Conservation (phyloP, 2,329 filamentous ascomycete genomes). For the Sarocladium strictum region DNA sequence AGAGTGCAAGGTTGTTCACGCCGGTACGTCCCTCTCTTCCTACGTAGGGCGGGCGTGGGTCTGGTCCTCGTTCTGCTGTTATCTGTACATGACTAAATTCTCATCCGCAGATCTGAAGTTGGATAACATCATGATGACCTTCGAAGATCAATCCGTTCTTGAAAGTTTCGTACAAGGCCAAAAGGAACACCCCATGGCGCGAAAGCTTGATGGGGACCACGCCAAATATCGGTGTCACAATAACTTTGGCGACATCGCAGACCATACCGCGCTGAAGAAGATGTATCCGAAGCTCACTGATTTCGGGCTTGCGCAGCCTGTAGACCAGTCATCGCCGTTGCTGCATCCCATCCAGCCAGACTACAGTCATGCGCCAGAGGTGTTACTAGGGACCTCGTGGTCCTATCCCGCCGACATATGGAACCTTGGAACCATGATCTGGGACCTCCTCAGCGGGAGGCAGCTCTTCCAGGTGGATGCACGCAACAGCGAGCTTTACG, state of each 20-base stretch:
- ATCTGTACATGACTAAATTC: background rate
- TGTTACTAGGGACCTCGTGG: slow-evolving; percentile 18
- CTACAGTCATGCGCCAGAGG: slow-evolving; percentile 3
- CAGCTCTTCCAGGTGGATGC: slow-evolving; percentile 17
- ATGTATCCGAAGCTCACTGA: background rate
- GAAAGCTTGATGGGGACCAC: slow-evolving; percentile 10
- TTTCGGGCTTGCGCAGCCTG: background rate
- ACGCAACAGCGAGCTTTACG: slow-evolving; percentile 12
- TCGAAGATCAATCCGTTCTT: slow-evolving; percentile 8
- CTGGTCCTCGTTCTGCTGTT: background rate
- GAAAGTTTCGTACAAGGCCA: slow-evolving; percentile 11
- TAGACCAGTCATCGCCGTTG: background rate
- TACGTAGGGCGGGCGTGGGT: background rate
- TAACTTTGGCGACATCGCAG: slow-evolving; percentile 14
- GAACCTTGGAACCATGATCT: slow-evolving; percentile 19
- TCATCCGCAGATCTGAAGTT: slow-evolving; percentile 30
- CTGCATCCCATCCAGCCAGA: background rate
- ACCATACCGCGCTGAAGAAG: slow-evolving; percentile 10
- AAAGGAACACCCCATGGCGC: slow-evolving; percentile 10
- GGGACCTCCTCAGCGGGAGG: slow-evolving; percentile 18
- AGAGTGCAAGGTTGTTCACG: slow-evolving; percentile 36
- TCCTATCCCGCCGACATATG: slow-evolving; percentile 19
- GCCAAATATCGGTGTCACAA: slow-evolving; percentile 13
- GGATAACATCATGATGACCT: slow-evolving; percentile 31
- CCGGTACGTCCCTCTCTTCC: slow-evolving; percentile 20